These are phyloP conservation scores for Conoideocrella luteorostrata DNA, from an alignment of 2,329 filamentous ascomycete genomes.

Conservation along the genomic window DNA sequence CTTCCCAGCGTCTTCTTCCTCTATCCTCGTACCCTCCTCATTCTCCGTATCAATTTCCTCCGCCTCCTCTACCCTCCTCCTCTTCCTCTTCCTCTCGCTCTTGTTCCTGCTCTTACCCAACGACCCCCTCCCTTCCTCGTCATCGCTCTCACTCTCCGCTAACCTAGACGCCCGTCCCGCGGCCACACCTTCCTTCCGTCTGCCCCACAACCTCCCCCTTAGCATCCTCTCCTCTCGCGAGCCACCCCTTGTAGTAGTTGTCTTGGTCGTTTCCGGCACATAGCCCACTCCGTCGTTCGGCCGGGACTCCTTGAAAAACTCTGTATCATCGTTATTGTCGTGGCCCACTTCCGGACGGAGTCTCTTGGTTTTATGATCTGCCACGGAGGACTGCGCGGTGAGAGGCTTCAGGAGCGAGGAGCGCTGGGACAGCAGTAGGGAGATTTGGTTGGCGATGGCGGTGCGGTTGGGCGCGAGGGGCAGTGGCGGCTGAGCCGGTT, in stretches of 20 bases:
- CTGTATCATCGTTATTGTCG: neutral
- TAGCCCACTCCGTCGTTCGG: slow-evolving; percentile 37
- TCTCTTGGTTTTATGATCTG: no score
- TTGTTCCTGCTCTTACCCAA: slow-evolving; percentile 23
- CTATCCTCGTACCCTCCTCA: neutral
- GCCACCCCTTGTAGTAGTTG: no score
- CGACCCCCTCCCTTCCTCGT: slow-evolving; percentile 30
- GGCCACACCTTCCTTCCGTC: slow-evolving; percentile 10
- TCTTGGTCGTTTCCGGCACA: no score
- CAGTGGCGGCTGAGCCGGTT: slow-evolving; percentile 14
- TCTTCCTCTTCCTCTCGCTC: slow-evolving; percentile 21
- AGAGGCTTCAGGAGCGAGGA: slow-evolving; percentile 26
- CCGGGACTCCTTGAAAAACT: slow-evolving; percentile 2
- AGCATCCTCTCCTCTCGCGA: no score
- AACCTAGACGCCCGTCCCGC: slow-evolving; percentile 10
- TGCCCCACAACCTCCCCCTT: slow-evolving; percentile 23
- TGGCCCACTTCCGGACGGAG: no score
- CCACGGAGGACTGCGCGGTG: slow-evolving; percentile 19
- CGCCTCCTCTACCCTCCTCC: slow-evolving; percentile 4
- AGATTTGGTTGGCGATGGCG: slow-evolving; percentile 35
- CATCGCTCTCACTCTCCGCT: slow-evolving; percentile 28
- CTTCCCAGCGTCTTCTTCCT: neutral
- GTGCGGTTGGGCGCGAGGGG: slow-evolving; percentile 32
- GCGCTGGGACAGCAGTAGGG: slow-evolving; percentile 30
- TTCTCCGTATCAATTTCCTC: neutral